Conservation (phyloP, 106 monocot species). For the Dioscorea zingiberensis region DNA sequence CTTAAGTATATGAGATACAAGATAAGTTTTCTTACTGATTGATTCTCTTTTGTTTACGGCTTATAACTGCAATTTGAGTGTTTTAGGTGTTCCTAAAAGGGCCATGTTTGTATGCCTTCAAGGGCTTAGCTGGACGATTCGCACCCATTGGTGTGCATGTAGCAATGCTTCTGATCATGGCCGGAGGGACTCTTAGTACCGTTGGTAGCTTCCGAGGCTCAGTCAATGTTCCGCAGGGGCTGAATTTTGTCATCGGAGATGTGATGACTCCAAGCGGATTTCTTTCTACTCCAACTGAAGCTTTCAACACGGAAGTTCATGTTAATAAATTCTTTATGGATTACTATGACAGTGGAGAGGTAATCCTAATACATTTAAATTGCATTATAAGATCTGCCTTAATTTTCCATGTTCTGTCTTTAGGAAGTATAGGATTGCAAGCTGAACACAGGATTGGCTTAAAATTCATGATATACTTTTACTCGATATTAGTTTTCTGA, state of each 20-base stretch:
- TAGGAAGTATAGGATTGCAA: no score
- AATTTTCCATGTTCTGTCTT: no score
- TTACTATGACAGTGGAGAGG: conserved; percentile 96
- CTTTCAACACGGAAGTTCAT: conserved; percentile 89
- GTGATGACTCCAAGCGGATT: conserved; percentile 81
- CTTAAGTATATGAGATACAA: no score
- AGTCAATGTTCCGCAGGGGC: conserved; percentile 85
- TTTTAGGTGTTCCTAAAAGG: conserved; percentile 78
- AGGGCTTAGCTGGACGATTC: conserved; percentile 84
- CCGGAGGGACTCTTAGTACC: conserved; percentile 80
- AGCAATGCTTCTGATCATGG: conserved; percentile 92
- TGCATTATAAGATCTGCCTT: background rate
- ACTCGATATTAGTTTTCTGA: background rate
- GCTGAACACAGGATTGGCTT: no score
- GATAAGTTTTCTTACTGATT: background rate
- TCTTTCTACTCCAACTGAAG: conserved; percentile 54
- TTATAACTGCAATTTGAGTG: background rate
- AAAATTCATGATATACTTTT: no score
- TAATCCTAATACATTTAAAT: conserved; percentile 12
- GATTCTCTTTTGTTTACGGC: background rate
- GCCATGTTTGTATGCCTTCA: conserved; percentile 88
- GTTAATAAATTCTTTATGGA: conserved; percentile 95
- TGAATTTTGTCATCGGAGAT: conserved; percentile 90
- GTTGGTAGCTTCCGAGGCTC: conserved; percentile 85
- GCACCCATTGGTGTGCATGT: conserved; percentile 94